A percentile compares a stretch with the other conserved stretches of the same genome.
These are phyloP conservation scores for Paralagenidium karlingii DNA, from an alignment of 352 stramenopile species.

Conservation along the genomic window DNA sequence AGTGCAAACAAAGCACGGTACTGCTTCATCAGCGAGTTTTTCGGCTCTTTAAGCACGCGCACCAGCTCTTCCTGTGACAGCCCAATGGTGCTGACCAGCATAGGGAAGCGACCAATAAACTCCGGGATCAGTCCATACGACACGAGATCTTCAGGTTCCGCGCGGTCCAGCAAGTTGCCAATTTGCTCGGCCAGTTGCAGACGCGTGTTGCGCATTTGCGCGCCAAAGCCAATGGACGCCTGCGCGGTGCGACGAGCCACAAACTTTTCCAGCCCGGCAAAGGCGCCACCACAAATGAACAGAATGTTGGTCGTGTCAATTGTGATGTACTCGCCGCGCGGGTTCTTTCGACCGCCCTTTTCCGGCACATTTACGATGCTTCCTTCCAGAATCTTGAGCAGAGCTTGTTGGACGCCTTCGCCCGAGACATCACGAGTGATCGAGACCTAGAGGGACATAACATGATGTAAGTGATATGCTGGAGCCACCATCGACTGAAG, in stretches of 20 bases:
- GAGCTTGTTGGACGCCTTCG: slow-evolving; percentile 96
- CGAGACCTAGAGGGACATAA: background rate
- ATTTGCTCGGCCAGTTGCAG: slow-evolving; percentile 74
- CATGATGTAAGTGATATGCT: background rate
- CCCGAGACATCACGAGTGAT: slow-evolving; percentile 97
- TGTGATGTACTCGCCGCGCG: slow-evolving; percentile 92
- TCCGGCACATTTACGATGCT: slow-evolving; percentile 96
- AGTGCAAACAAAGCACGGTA: slow-evolving; percentile 95
- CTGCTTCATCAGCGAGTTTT: slow-evolving; percentile 96
- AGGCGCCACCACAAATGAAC: slow-evolving; percentile 98
- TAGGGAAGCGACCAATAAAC: slow-evolving; percentile 96
- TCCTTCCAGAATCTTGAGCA: slow-evolving; percentile 98
- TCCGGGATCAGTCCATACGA: slow-evolving; percentile 97
- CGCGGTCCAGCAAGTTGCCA: slow-evolving; percentile 84
- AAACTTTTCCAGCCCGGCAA: slow-evolving; percentile 92
- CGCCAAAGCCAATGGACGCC: slow-evolving; percentile 96
- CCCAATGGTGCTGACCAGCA: slow-evolving; percentile 91
- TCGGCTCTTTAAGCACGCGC: slow-evolving; percentile 94
- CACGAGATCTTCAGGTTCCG: slow-evolving; percentile 94
- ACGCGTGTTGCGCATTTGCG: slow-evolving; percentile 82
- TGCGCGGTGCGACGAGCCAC: slow-evolving; percentile 88
- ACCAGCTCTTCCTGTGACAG: slow-evolving; percentile 87
- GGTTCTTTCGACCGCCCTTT: slow-evolving; percentile 94
- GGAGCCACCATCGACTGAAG: no score
- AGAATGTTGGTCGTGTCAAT: slow-evolving; percentile 99